Evolutionary conservation across 768 basidiomycete genomes (phyloP).

Genomic region (Mycena filopes): DNA sequence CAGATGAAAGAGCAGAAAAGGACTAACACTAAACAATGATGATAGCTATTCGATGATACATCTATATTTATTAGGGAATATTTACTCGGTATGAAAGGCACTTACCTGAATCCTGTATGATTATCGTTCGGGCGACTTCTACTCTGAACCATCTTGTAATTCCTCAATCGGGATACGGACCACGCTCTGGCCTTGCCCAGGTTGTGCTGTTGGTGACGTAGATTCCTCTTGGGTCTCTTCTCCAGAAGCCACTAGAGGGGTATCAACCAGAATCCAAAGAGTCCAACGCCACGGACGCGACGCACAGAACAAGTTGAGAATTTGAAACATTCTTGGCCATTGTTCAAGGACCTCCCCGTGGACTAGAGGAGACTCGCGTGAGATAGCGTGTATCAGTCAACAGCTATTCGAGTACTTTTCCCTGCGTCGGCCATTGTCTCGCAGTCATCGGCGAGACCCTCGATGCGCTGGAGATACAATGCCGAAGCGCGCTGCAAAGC

Average conservation of each 20-base stretch:
- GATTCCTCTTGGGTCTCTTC: slow-evolving; percentile 42
- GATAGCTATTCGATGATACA: neutral
- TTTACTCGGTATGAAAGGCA: slow-evolving; percentile 16
- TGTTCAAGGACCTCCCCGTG: slow-evolving; percentile 83
- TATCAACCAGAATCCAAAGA: neutral
- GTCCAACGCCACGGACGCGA: slow-evolving; percentile 41
- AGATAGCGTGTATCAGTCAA: no score
- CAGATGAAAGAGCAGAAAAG: slow-evolving; percentile 86
- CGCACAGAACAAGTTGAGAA: slow-evolving; percentile 75
- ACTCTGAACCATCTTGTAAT: slow-evolving; percentile 39
- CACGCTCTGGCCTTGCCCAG: slow-evolving; percentile 64
- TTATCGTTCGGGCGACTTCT: slow-evolving; percentile 12
- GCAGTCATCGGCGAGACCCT: slow-evolving; percentile 76
- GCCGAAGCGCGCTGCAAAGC: slow-evolving; percentile 75
- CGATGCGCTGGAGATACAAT: slow-evolving; percentile 73
- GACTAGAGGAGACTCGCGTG: slow-evolving; percentile 49
- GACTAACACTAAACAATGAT: slow-evolving; percentile 37
- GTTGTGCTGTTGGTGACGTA: slow-evolving; percentile 16
- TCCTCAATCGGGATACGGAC: slow-evolving; percentile 83
- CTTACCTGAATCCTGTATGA: slow-evolving; percentile 30
- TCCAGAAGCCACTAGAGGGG: slow-evolving; percentile 59
- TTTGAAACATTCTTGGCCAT: slow-evolving; percentile 87
- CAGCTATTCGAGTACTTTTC: slow-evolving; percentile 55
- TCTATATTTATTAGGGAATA: slow-evolving; percentile 17
- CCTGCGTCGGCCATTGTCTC: slow-evolving; percentile 84